Evolutionary conservation across 2,329 filamentous ascomycete genomes (phyloP), one percentile per base, ranked within the genome.

Genomic region (Arthrobotrys megalospora): DNA sequence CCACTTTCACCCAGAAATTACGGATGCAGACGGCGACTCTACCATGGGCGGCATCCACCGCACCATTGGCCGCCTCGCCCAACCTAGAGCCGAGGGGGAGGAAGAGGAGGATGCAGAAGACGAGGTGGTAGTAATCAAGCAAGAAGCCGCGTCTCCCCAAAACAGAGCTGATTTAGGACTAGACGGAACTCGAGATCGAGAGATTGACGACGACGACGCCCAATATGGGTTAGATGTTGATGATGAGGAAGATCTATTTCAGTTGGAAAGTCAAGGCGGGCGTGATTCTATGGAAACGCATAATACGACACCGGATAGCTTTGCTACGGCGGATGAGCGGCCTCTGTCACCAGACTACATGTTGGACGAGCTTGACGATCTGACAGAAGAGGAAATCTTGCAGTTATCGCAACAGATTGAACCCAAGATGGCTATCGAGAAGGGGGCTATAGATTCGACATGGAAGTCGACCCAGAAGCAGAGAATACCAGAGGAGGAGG

Each of bases 121-220:
- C 62, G 73, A 77, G 62, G 62, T 77, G 73, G 66, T 77, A 77
- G 66, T 77, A 65, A 77, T 77, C 66, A 77, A 77, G 66, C 73
- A 77, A 77, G 66, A 77, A 71, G 60, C 55, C 48, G 65, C 66
- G 34, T 70, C 73, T 36, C 71, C 73, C 60, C 65, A 65, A 76
- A 55, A 48, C 47, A 62, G 55, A 63, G 73, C 73, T 77, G 73
- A 77, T 77, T 65, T 62, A 21, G 65, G 73, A 70, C 48, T 77
- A 77, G 73, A 77, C 73, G 73, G 66, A 60, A 65, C 58, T 67
- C 66, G 66, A 77, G 73, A 77, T 71, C 73, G 72, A 76, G 65
- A 63, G 41, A 55, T 41, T 68, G 63, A 69, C 21, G 36, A 43
- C 66, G 50, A 41, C 52, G 19, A 41, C 28, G 52, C 63, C 52